A percentile compares a stretch with the other conserved stretches of the same genome.
Conservation (phyloP, 345 rosid species). For the Litchi chinensis region DNA sequence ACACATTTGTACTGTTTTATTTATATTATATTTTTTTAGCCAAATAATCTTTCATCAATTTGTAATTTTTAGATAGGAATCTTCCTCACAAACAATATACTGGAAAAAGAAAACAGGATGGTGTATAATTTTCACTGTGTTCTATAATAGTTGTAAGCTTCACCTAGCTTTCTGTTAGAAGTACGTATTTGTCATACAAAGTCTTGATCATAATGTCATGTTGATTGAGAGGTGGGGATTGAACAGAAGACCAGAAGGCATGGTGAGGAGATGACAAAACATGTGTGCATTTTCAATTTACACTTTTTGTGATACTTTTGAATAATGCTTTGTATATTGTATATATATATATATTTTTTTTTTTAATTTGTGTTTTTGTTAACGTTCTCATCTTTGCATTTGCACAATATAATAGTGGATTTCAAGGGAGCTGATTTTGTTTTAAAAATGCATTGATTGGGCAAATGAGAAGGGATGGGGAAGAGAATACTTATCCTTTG, state of each 20-base stretch:
- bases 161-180: no score
- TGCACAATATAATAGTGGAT: constrained; percentile 32
- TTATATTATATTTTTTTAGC: not conserved
- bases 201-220: constrained; percentile 14
- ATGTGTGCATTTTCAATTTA: constrained; percentile 37
- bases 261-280: constrained; percentile 52
- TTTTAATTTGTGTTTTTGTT: not conserved
- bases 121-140: not conserved
- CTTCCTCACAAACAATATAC: no score
- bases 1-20: not conserved
- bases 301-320: not conserved
- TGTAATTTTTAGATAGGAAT: not conserved
- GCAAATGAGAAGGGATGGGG: constrained; percentile 57
- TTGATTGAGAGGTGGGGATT: constrained; percentile 48
- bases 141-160: no score
- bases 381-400: not conserved
- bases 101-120: no score
- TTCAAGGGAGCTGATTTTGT: constrained; percentile 32
- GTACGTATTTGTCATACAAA: not conserved
- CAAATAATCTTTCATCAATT: not conserved
- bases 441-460: constrained; percentile 32
- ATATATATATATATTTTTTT: no score
- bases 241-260: constrained; percentile 46
- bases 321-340: not conserved
- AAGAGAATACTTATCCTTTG: constrained; percentile 49